Evolutionary conservation across 2,329 filamentous ascomycete genomes (phyloP), one percentile per base, ranked within the genome.

Genomic region (Mollisia scopiformis): DNA sequence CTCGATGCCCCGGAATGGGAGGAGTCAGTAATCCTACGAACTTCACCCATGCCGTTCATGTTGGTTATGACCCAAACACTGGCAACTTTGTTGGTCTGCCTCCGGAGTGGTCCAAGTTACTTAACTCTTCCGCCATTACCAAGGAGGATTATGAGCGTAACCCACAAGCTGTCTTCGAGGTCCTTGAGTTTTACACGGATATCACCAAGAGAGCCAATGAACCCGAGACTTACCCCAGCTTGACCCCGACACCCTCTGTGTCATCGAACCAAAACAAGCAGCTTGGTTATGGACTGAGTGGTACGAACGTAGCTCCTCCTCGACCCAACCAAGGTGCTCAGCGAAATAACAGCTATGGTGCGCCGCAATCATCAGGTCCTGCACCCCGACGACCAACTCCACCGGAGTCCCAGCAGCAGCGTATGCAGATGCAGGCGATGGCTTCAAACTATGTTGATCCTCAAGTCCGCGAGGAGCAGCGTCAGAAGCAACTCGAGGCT

Each of bases 141-240:
- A 97, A 97, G 77, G 95, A 99, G 72, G 95, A 99, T 75, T 98
- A 98, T 77, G 92, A 96, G 78, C 93, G 95, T 73, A 97, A 99
- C 72, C 95, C 95, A 5, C 90, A 94, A 79, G 92, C 87, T 61
- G 90, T 87, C 27, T 88, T 92, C 58, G 91, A 94, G 73, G 91
- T 92, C 47, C 80, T 94, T 19, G 89, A 93, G 74, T 94, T 94
- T 77, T 94, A 93, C 77, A 92, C 90, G 1, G 90, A 93, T 75
- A 89, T 93, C 51, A 89, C 89, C 65, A 92, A 92, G 79, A 82
- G 89, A 64, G 83, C 85, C 54, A 87, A 92, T 59, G 88, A 92
- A 71, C 88, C 88, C 10, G 82, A 85, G 66, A 83, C 85, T 69
- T 93, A 88, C 72, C 78, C 88, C 27, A 88, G 84, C 70, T 79